Evolutionary conservation across 768 basidiomycete genomes (phyloP), one percentile per base, ranked within the genome.

Genomic region (Holtermannia corniformis): DNA sequence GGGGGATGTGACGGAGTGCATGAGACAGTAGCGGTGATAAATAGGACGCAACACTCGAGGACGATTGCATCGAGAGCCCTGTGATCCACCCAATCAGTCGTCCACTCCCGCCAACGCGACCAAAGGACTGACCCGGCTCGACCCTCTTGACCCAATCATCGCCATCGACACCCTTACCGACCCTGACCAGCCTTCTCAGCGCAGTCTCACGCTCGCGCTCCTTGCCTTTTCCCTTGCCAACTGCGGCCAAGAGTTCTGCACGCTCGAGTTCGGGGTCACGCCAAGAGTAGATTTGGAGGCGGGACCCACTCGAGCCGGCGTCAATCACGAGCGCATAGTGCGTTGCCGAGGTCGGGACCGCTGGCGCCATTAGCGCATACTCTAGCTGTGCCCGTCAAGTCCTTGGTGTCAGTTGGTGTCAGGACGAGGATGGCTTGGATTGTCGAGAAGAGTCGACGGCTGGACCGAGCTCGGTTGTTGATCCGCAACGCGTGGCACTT

Each of bases 251-350:
- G 46, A 78, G 76, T 53, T 80, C 77, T 51, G 80, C 78, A 16
- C 78, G 76, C 42, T 82, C 76, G 5, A 77, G 70, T 52, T 80
- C 78, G 20, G 92, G 85, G 70, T 96, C 85, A 58, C 80, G 80
- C 95, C 93, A 99, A 71, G 87, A 90, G 75, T 99, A 97, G 61
- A 97, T 89, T 72, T 96, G 92, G 28, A 96, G 76, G 50, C 95
- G 78, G 3, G 93, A 96, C 24, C 95, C 95, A 21, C 91, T 96
- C 70, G 91, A 95, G 56, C 95, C 95, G 68, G 95, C 95, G 77
- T 99, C 95, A 72, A 99, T 88, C 57, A 97, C 91, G 55, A 97
- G 61, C 16, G 72, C 71, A 54, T 72, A 71, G 26, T 67, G 68
- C 5, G 70, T 68, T 11, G 68, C 61, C 11, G 59, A 47, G 12